Conservation (phyloP, 1,139 yeast genomes). For the Pichia sp. region DNA sequence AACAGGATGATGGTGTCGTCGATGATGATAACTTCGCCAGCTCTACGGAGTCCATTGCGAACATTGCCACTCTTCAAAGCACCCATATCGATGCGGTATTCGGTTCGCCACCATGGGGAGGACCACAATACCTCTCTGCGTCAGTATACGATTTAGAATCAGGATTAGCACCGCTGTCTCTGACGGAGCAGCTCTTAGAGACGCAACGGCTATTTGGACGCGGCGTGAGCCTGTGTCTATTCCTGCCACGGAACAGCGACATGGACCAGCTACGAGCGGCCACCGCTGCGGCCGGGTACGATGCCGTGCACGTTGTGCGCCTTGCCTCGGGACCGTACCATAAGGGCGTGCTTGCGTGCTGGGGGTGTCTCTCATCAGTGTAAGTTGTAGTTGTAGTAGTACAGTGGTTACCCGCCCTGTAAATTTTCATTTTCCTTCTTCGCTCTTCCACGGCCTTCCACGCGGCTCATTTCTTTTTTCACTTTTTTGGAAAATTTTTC, state of each 20-base stretch:
- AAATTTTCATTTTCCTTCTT: not conserved
- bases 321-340: no score
- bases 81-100: conserved; percentile 56
- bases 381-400: no score
- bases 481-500: no score
- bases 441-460: not conserved
- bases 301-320: not conserved
- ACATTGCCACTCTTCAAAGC: conserved; percentile 10
- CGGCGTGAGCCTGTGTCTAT: conserved; percentile 51
- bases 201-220: conserved; percentile 37
- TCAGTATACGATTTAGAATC: conserved; percentile 49
- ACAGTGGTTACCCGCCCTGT: no score
- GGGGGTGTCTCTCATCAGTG: no score
- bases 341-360: not conserved
- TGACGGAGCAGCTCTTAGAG: conserved; percentile 38
- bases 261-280: conserved; percentile 22
- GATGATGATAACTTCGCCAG: conserved; percentile 5
- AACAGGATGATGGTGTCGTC: not conserved
- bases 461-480: no score
- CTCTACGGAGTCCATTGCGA: conserved; percentile 14
- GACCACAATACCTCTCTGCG: conserved; percentile 52
- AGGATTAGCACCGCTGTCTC: conserved; percentile 40
- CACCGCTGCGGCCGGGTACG: not conserved
- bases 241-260: conserved; percentile 66
- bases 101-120: conserved; percentile 98